Conservation (phyloP, 345 rosid genomes). For the Lagerstroemia speciosa region DNA sequence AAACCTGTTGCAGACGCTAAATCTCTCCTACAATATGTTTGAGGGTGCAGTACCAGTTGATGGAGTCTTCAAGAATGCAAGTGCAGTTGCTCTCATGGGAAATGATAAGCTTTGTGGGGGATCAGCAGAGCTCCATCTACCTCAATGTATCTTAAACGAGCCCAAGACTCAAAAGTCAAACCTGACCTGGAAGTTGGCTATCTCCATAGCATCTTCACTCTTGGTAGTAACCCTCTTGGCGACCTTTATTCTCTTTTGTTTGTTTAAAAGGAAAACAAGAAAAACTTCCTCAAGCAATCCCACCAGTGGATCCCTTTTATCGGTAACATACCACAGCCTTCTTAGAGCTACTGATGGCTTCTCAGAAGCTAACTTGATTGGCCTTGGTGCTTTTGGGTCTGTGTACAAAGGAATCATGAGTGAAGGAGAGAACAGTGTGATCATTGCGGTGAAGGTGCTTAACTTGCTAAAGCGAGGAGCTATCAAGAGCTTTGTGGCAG, state of each 20-base stretch:
- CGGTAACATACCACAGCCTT: not conserved
- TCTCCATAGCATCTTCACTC: not conserved
- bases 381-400: not conserved
- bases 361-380: not conserved
- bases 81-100: too few relatives aligned
- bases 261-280: not conserved
- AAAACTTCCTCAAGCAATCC: not conserved
- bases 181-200: not conserved
- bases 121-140: not conserved
- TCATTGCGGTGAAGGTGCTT: not conserved
- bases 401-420: not conserved
- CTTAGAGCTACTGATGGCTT: not conserved
- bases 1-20: not conserved
- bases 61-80: too few relatives aligned
- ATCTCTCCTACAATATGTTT: too few relatives aligned
- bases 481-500: constrained; percentile 11
- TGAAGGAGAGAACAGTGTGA: not conserved
- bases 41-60: too few relatives aligned
- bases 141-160: not conserved
- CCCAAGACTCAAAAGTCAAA: not conserved
- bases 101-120: constrained; percentile 8
- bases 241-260: not conserved
- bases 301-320: not conserved
- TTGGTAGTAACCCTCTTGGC: not conserved
- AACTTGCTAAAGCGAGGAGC: not conserved